Base-by-base conservation (phyloP, 1,284 basidiomycete genomes). In the Veloboletus limbatus region DNA sequence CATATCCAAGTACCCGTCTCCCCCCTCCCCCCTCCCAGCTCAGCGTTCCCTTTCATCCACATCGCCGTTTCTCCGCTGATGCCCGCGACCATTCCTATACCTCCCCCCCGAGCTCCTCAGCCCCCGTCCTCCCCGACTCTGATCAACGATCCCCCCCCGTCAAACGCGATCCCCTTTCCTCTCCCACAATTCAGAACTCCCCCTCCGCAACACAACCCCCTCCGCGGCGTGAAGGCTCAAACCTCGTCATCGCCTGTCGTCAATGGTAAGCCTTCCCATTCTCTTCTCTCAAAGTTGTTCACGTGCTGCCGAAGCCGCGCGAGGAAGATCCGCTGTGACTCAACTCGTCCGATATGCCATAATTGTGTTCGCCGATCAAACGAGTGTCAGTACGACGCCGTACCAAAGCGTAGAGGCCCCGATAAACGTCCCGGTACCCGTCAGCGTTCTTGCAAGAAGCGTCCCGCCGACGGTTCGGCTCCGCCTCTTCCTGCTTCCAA, bases 271-370 rank as follows among this genome's bases (percentile, higher is more conserved):
- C 67, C 48, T 43, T 42, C 45, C 62, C 48, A 49, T 54, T 55
- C 24, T 21, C 54, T 54, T 57, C 55, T 50, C 35, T 40, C 55
- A 66, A 61, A 63, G 67, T 66, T 58, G 61, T 67, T 63, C 63
- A 63, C 59, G 48, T 66, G 50, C 40, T 11, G 55, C 62, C 68
- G 55, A 68, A 84, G 87, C 66, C 87, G 88, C 51, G 74, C 78
- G 51, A 81, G 86, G 65, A 90, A 90, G 74, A 89, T 89, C 58
- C 81, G 84, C 49, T 90, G 86, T 71, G 88, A 89, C 67, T 89
- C 86, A 44, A 84, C 81, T 33, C 75, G 86, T 59, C 86, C 86
- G 53, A 74, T 77, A 51, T 90, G 86, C 72, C 77, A 84, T 69
- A 89, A 88, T 66, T 89, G 86, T 67, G 70, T 77, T 63, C 81